phyloP scores from a whole-genome alignment of 2,329 filamentous ascomycete genomes.

The Trichoderma polysporum region DNA sequence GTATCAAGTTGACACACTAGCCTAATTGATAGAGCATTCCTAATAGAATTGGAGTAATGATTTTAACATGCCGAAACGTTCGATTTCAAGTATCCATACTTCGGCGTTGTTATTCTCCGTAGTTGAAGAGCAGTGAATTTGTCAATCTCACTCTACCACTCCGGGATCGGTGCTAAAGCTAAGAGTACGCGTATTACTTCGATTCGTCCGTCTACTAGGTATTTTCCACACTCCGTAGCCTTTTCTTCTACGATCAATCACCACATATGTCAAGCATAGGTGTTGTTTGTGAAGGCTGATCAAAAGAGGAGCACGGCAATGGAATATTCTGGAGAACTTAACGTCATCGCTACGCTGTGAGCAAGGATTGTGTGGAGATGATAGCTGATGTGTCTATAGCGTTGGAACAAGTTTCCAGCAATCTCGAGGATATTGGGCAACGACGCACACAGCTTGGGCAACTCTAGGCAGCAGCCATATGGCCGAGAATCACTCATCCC shows the following conservation, averaged over 20 bases:
- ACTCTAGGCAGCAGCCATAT: background rate
- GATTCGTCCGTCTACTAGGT: background rate
- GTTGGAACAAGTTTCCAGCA: background rate
- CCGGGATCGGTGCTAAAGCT: background rate
- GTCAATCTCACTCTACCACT: background rate
- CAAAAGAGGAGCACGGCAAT: background rate
- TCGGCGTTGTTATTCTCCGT: no score
- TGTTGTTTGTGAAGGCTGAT: background rate
- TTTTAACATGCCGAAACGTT: background rate
- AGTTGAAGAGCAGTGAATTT: background rate
- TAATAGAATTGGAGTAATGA: background rate
- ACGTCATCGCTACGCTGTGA: slow-evolving; percentile 13
- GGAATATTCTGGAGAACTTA: background rate
- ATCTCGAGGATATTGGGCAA: background rate
- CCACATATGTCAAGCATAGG: background rate
- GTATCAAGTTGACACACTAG: no score
- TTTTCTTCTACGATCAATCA: background rate
- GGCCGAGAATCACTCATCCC: background rate
- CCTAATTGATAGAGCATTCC: background rate
- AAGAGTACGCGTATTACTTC: background rate
- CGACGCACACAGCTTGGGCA: background rate
- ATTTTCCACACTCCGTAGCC: background rate
- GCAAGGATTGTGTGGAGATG: slow-evolving; percentile 1
- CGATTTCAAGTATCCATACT: background rate
- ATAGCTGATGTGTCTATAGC: background rate